phyloP scores from a whole-genome alignment of 768 basidiomycete genomes.

The Galerina marginata region DNA sequence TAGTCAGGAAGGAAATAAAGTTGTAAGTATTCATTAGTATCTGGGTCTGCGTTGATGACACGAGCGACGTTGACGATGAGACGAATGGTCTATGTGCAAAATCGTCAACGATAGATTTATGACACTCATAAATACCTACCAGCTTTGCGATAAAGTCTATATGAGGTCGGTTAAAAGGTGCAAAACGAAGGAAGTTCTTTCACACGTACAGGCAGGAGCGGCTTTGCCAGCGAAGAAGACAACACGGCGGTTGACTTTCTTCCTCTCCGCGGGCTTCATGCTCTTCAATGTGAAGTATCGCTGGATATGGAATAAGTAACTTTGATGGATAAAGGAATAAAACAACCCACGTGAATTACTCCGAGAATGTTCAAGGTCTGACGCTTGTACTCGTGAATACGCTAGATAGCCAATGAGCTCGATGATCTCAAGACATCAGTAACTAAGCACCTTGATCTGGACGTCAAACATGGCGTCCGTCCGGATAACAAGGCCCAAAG shows the following conservation, averaged over 20 bases:
- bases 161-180: slow-evolving; percentile 5
- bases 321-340: not conserved
- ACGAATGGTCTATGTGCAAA: slow-evolving; percentile 69
- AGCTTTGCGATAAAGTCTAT: slow-evolving; percentile 91
- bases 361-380: slow-evolving; percentile 95
- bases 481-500: slow-evolving; percentile 73
- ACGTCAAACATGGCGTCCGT: slow-evolving; percentile 87
- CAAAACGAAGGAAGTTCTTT: not conserved
- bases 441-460: slow-evolving; percentile 73
- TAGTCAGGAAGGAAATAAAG: slow-evolving; percentile 98
- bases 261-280: slow-evolving; percentile 78
- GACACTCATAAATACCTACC: slow-evolving; percentile 35
- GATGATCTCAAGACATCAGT: not conserved
- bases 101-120: not conserved
- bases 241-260: slow-evolving; percentile 83
- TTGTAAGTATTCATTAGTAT: slow-evolving; percentile 84
- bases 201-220: slow-evolving; percentile 83
- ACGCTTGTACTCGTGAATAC: slow-evolving; percentile 94
- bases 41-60: slow-evolving; percentile 82
- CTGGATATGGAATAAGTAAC: slow-evolving; percentile 39
- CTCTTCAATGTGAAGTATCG: slow-evolving; percentile 83
- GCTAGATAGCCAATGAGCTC: slow-evolving; percentile 43
- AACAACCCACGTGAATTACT: slow-evolving; percentile 73
- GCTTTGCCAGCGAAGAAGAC: slow-evolving; percentile 99
- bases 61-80: slow-evolving; percentile 91